Base-by-base conservation (phyloP, 169 alveolate species). In the Eimeria falciformis region DNA sequence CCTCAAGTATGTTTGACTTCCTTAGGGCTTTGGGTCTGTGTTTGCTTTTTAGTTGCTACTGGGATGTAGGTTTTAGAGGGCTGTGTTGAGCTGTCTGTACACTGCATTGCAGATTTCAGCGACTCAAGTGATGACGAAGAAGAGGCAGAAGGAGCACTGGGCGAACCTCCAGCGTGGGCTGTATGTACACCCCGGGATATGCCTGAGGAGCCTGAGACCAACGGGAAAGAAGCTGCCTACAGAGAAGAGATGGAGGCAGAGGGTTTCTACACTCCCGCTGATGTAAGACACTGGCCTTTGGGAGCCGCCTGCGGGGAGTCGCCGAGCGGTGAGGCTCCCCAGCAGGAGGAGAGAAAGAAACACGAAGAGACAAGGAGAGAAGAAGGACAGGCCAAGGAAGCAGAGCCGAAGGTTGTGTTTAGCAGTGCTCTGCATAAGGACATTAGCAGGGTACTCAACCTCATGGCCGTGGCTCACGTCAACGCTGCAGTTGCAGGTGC, bases 401-500 rank as follows among this genome's bases (percentile, higher is more conserved):
- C 40, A 62, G 73, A 62, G 73, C 73, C n/a, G 73, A 3, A 21
- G 0, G 73, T 29, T 62, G 73, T n/a, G 0, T 62, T 62, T n/a
- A 62, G 73, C 29, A 62, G 73, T 17, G 66, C 78, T 53, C 62
- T 82, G 75, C 90, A 82, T 45, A 45, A 5, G 40, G 90, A 82
- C 40, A 69, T 82, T 29, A 82, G 90, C 62, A 18, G 45, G 0
- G 29, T 43, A 37, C 90, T 82, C 25, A 11, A 21, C 66, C 9
- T 25, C 37, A 37, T 82, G 69, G 90, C 47, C 27, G 62, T 82
- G 29, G 46, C 0, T 21, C 90, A 82, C 62, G 4, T 40, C 17
- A 82, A 82, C 79, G 27, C 79, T 7, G 90, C 65, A 12, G 5
- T 27, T 29, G 90, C 90, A 21, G 90, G 90, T 82, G 47, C 6